Evolutionary conservation across 345 rosid species (phyloP).

Genomic region (Cardiospermum halicacabum): DNA sequence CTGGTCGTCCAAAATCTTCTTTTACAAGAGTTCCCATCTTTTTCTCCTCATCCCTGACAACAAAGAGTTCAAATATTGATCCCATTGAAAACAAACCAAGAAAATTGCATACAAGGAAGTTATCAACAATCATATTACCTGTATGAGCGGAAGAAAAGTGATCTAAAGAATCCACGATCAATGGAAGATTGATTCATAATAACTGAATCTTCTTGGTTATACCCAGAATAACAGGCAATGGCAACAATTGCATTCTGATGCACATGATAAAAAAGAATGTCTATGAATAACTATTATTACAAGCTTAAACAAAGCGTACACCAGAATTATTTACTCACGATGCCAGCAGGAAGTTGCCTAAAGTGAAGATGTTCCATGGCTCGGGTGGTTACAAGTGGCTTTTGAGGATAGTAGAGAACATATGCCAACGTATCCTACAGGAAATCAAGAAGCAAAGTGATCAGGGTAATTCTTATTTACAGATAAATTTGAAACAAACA

Average conservation of each 20-base stretch:
- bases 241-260: slow-evolving; percentile 94
- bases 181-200: slow-evolving; percentile 97
- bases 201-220: slow-evolving; percentile 99
- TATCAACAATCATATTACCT: slow-evolving; percentile 36
- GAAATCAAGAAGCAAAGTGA: slow-evolving; percentile 7
- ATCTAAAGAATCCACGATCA: slow-evolving; percentile 95
- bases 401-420: slow-evolving; percentile 96
- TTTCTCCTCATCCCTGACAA: slow-evolving; percentile 90
- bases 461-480: background rate
- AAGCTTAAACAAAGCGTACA: background rate
- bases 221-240: slow-evolving; percentile 95
- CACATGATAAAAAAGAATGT: slow-evolving; percentile 6
- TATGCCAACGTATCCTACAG: slow-evolving; percentile 90
- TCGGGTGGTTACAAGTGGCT: slow-evolving; percentile 95
- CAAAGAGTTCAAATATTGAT: background rate
- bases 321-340: slow-evolving; percentile 41
- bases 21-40: slow-evolving; percentile 98
- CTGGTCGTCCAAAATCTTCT: slow-evolving; percentile 97
- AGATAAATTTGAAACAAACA: background rate
- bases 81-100: background rate
- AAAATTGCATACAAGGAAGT: background rate
- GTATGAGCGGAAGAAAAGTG: slow-evolving; percentile 91
- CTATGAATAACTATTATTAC: background rate
- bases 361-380: slow-evolving; percentile 99
- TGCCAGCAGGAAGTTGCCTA: slow-evolving; percentile 99